phyloP scores from a whole-genome alignment of 768 basidiomycete species.

The Collybia nuda region DNA sequence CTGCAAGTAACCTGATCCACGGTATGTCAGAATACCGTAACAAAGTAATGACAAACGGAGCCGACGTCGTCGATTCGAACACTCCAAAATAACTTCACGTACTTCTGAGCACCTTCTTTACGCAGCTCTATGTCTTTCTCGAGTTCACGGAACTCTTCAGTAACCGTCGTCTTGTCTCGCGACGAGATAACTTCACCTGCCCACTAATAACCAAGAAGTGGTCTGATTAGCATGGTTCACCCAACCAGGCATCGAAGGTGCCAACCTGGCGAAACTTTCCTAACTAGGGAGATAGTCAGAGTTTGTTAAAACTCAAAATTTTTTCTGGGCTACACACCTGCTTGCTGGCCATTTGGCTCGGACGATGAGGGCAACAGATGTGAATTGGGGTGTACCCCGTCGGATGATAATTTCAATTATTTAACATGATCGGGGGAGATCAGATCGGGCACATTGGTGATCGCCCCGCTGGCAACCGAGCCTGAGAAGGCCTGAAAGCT shows the following conservation, averaged over 20 bases:
- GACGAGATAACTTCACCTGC: slow-evolving; percentile 87
- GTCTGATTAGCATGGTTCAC: slow-evolving; percentile 23
- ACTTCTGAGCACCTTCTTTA: slow-evolving; percentile 73
- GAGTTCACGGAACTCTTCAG: slow-evolving; percentile 78
- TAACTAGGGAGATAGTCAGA: slow-evolving; percentile 42
- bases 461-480: not conserved
- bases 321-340: slow-evolving; percentile 44
- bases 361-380: slow-evolving; percentile 4
- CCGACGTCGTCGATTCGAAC: not conserved
- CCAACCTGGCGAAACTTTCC: slow-evolving; percentile 76
- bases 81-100: slow-evolving; percentile 21
- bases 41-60: not conserved
- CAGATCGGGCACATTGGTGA: slow-evolving; percentile 10
- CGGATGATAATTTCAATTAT: slow-evolving; percentile 5
- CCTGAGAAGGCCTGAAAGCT: no score
- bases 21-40: not conserved
- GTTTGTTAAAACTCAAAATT: not conserved
- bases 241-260: slow-evolving; percentile 4
- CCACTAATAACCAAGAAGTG: slow-evolving; percentile 56
- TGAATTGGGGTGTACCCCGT: slow-evolving; percentile 2
- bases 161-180: slow-evolving; percentile 75
- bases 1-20: slow-evolving; percentile 58
- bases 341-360: slow-evolving; percentile 56
- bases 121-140: slow-evolving; percentile 85
- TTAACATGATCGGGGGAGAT: slow-evolving; percentile 14